A percentile compares a stretch with the other conserved stretches of the same genome.
phyloP scores from a whole-genome alignment of 2,329 filamentous ascomycete genomes.

The Fusarium sp. region DNA sequence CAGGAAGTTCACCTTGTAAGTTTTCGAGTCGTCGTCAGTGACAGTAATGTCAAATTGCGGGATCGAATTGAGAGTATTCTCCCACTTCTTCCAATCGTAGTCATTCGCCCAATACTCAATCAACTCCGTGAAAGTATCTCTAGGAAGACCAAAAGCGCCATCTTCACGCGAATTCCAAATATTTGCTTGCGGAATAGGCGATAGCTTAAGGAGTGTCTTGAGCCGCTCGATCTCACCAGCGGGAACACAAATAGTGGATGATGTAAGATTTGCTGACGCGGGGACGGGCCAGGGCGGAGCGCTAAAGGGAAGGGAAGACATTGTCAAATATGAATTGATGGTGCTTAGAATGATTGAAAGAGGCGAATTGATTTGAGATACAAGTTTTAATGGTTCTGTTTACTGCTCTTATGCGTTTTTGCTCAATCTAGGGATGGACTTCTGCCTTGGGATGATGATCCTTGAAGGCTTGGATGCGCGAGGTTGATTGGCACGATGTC shows the following conservation, averaged over 20 bases:
- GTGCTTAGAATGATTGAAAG: neutral
- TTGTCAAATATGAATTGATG: neutral
- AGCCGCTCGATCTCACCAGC: slow-evolving; percentile 1
- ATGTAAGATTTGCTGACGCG: slow-evolving; percentile 13
- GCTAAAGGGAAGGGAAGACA: neutral
- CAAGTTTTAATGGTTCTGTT: neutral
- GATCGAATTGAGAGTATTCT: slow-evolving; percentile 16
- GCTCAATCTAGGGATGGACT: fast-evolving
- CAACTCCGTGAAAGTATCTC: neutral
- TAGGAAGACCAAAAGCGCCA: neutral
- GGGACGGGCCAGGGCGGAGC: neutral
- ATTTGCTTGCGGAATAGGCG: neutral
- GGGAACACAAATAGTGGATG: slow-evolving; percentile 6
- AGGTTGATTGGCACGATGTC: neutral
- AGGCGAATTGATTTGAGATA: neutral
- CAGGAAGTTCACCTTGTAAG: slow-evolving; percentile 20
- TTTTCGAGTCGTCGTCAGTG: slow-evolving; percentile 1
- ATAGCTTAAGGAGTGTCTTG: slow-evolving; percentile 5
- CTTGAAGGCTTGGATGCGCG: neutral
- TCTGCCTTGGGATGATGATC: neutral
- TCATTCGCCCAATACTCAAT: neutral
- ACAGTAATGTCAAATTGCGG: slow-evolving; percentile 26
- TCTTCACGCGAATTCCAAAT: slow-evolving; percentile 1
- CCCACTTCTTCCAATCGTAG: slow-evolving; percentile 28
- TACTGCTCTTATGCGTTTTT: neutral